phyloP scores from a whole-genome alignment of 495 filamentous ascomycete genomes.

The Aspergillus affinis region DNA sequence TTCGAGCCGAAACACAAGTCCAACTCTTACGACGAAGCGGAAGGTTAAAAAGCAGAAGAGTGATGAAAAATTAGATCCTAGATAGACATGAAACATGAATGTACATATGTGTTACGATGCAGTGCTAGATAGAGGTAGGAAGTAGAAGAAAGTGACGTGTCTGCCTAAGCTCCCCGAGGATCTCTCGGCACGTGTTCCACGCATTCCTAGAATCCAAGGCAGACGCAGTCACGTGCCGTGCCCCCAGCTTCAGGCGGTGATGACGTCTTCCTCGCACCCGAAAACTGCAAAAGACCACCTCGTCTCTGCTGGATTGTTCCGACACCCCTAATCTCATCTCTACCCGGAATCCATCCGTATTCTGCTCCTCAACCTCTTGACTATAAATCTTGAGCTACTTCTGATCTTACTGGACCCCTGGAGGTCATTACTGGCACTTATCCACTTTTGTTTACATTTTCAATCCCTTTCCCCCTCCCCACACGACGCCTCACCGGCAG shows the following conservation, averaged over 20 bases:
- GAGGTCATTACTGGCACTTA: neutral
- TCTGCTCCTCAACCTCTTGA: neutral
- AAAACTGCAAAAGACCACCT: slow-evolving; percentile 33
- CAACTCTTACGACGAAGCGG: slow-evolving; percentile 71
- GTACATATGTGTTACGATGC: slow-evolving; percentile 8
- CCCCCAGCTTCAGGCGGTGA: slow-evolving; percentile 20
- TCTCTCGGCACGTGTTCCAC: neutral
- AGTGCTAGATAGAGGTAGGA: neutral
- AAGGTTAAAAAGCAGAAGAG: slow-evolving; percentile 45
- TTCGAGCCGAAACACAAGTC: slow-evolving; percentile 99
- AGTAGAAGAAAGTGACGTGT: neutral
- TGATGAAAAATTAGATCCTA: slow-evolving; percentile 14
- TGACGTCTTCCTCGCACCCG: slow-evolving; percentile 37
- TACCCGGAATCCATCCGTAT: neutral
- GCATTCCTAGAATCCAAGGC: neutral
- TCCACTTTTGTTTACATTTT: slow-evolving; percentile 21
- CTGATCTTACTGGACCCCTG: neutral
- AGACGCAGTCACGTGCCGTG: slow-evolving; percentile 24
- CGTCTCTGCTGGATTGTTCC: slow-evolving; percentile 10
- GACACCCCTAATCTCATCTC: slow-evolving; percentile 8
- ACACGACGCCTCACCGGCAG: slow-evolving; percentile 10
- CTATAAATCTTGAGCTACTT: slow-evolving; percentile 12
- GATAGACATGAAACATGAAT: slow-evolving; percentile 7
- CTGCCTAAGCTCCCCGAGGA: neutral
- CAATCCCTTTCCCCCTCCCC: slow-evolving; percentile 1